Conservation (phyloP, 208 protist genomes). For the Strigomonas galati region DNA sequence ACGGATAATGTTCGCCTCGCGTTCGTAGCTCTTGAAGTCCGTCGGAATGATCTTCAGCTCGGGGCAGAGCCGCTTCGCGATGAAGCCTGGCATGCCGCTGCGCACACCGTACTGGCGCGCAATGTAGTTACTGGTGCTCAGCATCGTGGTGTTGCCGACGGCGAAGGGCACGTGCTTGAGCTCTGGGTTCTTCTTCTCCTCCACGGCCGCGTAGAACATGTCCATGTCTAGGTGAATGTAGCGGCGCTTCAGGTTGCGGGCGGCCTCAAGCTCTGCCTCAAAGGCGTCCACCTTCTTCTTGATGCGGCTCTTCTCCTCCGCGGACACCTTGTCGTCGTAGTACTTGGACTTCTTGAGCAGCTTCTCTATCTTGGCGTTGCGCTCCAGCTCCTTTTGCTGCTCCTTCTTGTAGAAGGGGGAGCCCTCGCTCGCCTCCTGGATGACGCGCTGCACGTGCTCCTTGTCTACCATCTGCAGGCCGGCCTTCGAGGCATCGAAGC, state of each 20-base stretch:
- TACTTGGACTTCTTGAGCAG: constrained; percentile 52
- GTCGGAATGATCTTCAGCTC: constrained; percentile 82
- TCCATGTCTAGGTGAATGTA: constrained; percentile 92
- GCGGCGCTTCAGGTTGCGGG: constrained; percentile 52
- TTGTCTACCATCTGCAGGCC: constrained; percentile 80
- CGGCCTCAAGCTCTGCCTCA: constrained; percentile 62
- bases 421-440: constrained; percentile 70
- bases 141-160: constrained; percentile 91
- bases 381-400: constrained; percentile 51
- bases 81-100: constrained; percentile 95
- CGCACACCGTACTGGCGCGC: constrained; percentile 95
- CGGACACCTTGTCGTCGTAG: constrained; percentile 35
- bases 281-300: constrained; percentile 44
- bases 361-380: constrained; percentile 47
- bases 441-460: constrained; percentile 76
- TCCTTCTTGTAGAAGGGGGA: constrained; percentile 81
- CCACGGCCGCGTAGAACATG: constrained; percentile 92
- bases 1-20: constrained; percentile 61
- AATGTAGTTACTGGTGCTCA: constrained; percentile 95
- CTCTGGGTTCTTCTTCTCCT: constrained; percentile 90
- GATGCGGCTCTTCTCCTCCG: constrained; percentile 36
- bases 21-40: constrained; percentile 78
- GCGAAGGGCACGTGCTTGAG: constrained; percentile 91
- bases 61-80: constrained; percentile 87
- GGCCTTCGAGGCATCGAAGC: constrained; percentile 75